Base-by-base conservation (phyloP, 257 asterid species). In the Solanum habrochaites region DNA sequence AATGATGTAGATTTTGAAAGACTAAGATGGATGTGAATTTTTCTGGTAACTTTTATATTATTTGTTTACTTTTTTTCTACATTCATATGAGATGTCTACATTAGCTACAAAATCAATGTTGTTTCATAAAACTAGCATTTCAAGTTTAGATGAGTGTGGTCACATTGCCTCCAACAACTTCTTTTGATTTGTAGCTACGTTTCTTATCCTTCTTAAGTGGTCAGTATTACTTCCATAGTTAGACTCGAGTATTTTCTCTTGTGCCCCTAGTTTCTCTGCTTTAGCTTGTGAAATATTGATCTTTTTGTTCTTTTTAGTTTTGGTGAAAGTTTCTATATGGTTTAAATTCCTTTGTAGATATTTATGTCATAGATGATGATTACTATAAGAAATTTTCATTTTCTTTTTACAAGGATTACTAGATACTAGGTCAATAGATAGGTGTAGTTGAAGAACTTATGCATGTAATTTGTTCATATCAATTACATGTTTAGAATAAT, bases 1-100 rank as follows among this genome's bases (percentile, higher is more conserved):
- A 95, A 95, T 87, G 99, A 98, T 66, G 98, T 96, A 86, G 95
- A 92, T 91, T 83, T 95, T 73, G 97, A 90, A 89, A 93, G 88
- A 87, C 91, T 95, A 73, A 89, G 99, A 90, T 86, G 89, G 66
- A 92, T 94, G 84, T 98, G 98, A 87, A 93, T 96, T 89, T 90
- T 96, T 88, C 98, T 94, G 99, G 97, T 96, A 87, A 58, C 32
- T 82, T 45, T 47, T 72, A 81, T 87, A 49, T 62, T 60, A 7
- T 37, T n/a, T 83, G 56, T 25, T 42, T 21, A n/a, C 49, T 31
- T 21, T 83, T 37, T 32, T 64, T 77, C 77, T 25, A 62, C 52
- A 6, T 0, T 21, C 8, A 40, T 67, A n/a, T 78, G 4, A 43
- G 64, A 78, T 78, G 83, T 13, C 56, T 47, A 47, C 7, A 47